Evolutionary conservation across 2,329 filamentous ascomycete genomes (phyloP).

Genomic region (Lachnellula hyalina): DNA sequence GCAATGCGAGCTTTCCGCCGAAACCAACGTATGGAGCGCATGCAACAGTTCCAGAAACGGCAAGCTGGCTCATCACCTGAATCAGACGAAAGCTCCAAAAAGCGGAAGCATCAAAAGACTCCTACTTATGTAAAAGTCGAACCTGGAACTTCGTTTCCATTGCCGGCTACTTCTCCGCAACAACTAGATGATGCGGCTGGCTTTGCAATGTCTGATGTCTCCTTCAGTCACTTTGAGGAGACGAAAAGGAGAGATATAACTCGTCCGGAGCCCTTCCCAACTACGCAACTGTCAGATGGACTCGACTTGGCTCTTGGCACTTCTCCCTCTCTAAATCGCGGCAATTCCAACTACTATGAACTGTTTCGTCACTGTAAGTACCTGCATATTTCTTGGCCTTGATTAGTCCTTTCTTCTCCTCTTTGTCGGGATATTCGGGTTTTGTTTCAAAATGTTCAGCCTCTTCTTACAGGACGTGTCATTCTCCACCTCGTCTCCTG

Average conservation of each 20-base stretch:
- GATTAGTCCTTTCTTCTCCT: no score
- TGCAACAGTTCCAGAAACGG: neutral
- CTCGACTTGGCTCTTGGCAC: neutral
- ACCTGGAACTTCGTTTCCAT: neutral
- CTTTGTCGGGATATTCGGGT: no score
- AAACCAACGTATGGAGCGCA: neutral
- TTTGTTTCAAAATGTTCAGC: no score
- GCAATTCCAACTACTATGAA: neutral
- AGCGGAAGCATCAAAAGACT: neutral
- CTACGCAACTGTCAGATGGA: neutral
- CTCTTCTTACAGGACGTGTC: no score
- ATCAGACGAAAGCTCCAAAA: neutral
- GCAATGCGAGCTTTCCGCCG: conserved; percentile 2
- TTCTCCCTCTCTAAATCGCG: neutral
- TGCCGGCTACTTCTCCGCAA: neutral
- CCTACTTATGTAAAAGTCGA: neutral
- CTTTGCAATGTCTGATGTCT: neutral
- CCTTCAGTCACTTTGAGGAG: neutral
- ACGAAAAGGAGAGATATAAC: neutral
- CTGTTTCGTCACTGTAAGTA: neutral
- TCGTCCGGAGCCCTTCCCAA: neutral
- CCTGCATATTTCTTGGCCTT: neutral
- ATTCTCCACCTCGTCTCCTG: no score
- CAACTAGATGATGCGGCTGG: neutral
- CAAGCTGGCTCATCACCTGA: neutral